Percentiles rank a stretch among this genome's conserved stretches.
Conservation (phyloP, 441 rosid species). For the Bruguiera hainesii region DNA sequence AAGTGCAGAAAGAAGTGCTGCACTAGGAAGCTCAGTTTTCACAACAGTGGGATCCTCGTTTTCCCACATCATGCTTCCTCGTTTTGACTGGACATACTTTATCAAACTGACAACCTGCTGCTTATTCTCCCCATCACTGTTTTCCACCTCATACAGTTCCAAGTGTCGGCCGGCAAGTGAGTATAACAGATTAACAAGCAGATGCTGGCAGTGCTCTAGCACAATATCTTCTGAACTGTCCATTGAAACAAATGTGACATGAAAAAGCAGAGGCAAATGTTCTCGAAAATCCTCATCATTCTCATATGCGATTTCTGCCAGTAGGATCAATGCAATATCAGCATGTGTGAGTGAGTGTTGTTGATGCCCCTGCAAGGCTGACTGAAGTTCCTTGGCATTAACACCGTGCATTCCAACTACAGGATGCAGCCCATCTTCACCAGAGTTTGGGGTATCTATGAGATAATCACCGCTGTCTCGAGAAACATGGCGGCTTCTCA, state of each 20-base stretch:
- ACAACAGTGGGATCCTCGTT: conserved; percentile 93
- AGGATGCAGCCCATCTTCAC: conserved; percentile 86
- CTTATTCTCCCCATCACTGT: conserved; percentile 92
- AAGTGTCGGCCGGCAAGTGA: conserved; percentile 98
- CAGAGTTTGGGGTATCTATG: conserved; percentile 94
- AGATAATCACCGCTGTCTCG: conserved; percentile 98
- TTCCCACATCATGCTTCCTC: conserved; percentile 99
- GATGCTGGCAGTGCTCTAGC: conserved; percentile 97
- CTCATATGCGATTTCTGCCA: conserved; percentile 98
- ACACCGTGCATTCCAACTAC: conserved; percentile 72
- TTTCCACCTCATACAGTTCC: conserved; percentile 98
- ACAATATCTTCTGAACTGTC: conserved; percentile 99
- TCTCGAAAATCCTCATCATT: conserved; percentile 99
- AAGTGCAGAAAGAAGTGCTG: conserved; percentile 92
- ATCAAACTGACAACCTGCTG: conserved; percentile 97
- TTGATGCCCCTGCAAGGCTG: conserved; percentile 99
- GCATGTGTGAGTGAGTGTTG: conserved; percentile 97
- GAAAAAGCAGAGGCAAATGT: conserved; percentile 96
- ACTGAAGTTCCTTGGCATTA: conserved; percentile 92
- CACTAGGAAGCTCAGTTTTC: conserved; percentile 96
- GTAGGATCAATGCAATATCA: conserved; percentile 95
- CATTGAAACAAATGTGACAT: conserved; percentile 98
- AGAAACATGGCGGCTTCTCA: conserved; percentile 95
- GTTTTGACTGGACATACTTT: conserved; percentile 97
- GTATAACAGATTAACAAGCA: conserved; percentile 90